Conservation (phyloP, 768 basidiomycete species). For the Suillus placidus region DNA sequence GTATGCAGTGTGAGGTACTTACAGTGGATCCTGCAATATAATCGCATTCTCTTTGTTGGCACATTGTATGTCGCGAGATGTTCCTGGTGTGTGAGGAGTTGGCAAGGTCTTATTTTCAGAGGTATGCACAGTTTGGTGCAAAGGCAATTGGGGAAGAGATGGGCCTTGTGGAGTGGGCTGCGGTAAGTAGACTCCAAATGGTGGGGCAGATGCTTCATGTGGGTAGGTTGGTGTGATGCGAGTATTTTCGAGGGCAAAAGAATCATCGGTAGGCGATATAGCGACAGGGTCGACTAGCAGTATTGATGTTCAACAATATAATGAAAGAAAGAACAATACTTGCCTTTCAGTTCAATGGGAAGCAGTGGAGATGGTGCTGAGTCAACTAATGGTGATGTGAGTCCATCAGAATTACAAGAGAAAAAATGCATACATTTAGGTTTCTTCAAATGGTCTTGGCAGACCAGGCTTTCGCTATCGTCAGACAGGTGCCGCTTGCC, state of each 20-base stretch:
- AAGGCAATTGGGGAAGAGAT: too few relatives aligned
- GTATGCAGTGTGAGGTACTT: neutral
- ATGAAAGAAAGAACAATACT: neutral
- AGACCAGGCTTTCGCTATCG: neutral
- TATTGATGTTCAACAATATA: too few relatives aligned
- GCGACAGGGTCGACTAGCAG: too few relatives aligned
- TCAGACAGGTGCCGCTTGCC: neutral
- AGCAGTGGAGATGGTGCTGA: neutral
- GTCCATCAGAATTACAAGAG: neutral
- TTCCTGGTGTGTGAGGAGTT: neutral
- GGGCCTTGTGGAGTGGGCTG: neutral
- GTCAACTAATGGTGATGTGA: too few relatives aligned
- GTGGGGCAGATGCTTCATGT: neutral
- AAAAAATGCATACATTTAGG: neutral
- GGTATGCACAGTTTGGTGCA: neutral
- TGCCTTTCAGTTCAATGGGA: neutral
- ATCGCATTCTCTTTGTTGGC: neutral
- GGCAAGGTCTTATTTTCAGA: neutral
- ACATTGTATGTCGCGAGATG: neutral
- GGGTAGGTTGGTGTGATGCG: neutral
- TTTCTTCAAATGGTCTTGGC: neutral
- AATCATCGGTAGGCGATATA: too few relatives aligned
- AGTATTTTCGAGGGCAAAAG: neutral
- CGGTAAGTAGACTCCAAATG: neutral
- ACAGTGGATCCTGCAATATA: neutral